Evolutionary conservation across 306 rosid species (phyloP).

Genomic region (Malus domestica): DNA sequence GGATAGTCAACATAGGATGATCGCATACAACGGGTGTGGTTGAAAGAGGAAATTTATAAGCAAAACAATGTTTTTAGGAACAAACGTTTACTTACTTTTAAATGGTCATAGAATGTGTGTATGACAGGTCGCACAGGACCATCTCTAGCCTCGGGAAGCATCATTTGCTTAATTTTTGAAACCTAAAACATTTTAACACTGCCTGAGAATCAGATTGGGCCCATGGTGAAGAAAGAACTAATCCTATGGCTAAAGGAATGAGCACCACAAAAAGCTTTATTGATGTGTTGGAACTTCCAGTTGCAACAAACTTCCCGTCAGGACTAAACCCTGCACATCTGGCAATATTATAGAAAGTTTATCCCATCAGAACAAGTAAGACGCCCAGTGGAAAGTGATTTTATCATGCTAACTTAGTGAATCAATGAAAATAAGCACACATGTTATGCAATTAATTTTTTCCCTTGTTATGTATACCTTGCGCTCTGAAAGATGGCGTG

Average conservation of each 20-base stretch:
- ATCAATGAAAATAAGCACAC: not conserved
- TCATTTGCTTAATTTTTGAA: slow-evolving; percentile 79
- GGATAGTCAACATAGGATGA: not conserved
- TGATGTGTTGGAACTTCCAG: slow-evolving; percentile 91
- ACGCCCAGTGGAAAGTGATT: not conserved
- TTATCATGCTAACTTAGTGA: not conserved
- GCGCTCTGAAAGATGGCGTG: slow-evolving; percentile 90
- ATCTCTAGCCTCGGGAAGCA: slow-evolving; percentile 74
- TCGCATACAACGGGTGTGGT: not conserved
- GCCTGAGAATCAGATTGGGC: slow-evolving; percentile 9
- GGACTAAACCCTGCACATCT: slow-evolving; percentile 93
- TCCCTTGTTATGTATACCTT: slow-evolving; percentile 39
- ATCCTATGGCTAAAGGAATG: slow-evolving; percentile 2
- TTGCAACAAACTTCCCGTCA: slow-evolving; percentile 81
- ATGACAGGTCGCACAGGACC: slow-evolving; percentile 78
- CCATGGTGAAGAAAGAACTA: slow-evolving; percentile 8
- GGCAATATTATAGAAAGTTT: slow-evolving; percentile 76
- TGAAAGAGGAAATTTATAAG: not conserved
- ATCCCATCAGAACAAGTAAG: slow-evolving; percentile 36
- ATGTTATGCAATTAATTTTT: not conserved
- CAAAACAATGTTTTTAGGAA: not conserved
- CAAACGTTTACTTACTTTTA: slow-evolving; percentile 36
- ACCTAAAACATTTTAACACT: slow-evolving; percentile 44
- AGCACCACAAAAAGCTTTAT: slow-evolving; percentile 88
- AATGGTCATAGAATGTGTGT: slow-evolving; percentile 78